Evolutionary conservation across 768 basidiomycete genomes (phyloP), one percentile per base, ranked within the genome.

Genomic region (Hypholoma fasciculare): DNA sequence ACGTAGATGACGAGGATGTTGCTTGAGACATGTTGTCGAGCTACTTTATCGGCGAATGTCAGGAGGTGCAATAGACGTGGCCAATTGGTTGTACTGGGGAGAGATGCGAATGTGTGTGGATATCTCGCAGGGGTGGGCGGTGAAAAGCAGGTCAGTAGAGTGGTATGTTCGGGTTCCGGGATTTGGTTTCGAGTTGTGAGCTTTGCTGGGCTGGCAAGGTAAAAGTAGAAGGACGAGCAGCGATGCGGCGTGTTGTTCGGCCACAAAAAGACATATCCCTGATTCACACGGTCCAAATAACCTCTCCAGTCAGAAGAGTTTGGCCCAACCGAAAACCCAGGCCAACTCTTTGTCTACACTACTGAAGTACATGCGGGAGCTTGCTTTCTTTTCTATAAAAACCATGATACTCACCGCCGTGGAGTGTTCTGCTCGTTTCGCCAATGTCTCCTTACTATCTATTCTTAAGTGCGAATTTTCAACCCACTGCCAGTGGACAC

Each of bases 1-100:
- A 67, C 68, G 61, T 67, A 43, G 68, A 69, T 42, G 65, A 66
- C 12, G 68, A 69, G 38, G 65, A 63, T 13, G 66, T 62, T 65
- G 65, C 20, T 61, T 67, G 65, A 19, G 68, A 65, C 68, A 69
- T 68, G 7, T 42, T 42, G 63, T 48, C 36, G 46, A 43, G 36
- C 39, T 54, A 17, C 51, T 52, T 52, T 53, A 56, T 58, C 34
- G 43, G 48, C 53, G 46, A n/a, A 42, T 26, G 47, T 36, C 20
- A 38, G 52, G 43, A 47, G 62, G 26, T 42, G 49, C 47, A 58
- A n/a, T 56, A 50, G 63, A 61, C 60, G 63, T 60, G 60, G 63
- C 61, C 46, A 23, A 13, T 16, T 30, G 55, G 14, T 39, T 48
- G 16, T 30, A 40, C 49, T 27, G 27, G 9, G n/a, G 36, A 34